Evolutionary conservation across 176 grass and related monocot genomes (phyloP), one percentile per base, ranked within the genome.

Genomic region (Triticum timopheevii): DNA sequence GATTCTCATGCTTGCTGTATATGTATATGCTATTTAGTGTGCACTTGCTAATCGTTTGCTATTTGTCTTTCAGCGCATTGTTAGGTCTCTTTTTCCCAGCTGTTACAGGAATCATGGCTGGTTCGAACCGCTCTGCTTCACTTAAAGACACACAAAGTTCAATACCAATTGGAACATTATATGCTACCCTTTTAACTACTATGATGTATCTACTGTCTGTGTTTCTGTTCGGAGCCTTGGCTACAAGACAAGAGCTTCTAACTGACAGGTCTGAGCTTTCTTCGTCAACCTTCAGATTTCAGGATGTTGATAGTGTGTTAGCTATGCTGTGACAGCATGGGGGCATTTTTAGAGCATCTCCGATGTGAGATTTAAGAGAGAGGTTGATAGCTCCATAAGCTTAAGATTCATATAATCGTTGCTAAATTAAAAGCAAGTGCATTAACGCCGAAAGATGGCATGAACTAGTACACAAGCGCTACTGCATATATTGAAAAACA

Each of bases 31-130:
- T 44, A 86, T 65, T 71, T 7, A 71, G 47, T 78, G 17, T 52
- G 69, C 25, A 10, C 42, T 65, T 36, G 63, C 42, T 79, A 15
- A 87, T 13, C 2, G 1, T 74, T 73, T 69, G 69, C 9, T 59
- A 7, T 61, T 80, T 23, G 58, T 59, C 16, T 89, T 83, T 61
- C 72, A 98, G 96, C 76, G 82, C 96, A 76, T 87, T 98, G 83
- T 86, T 98, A 76, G 96, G 96, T 79, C 90, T 98, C 78, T 94
- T 91, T 49, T 98, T 95, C 84, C 96, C 96, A 71, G 96, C 93
- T 56, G 96, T 98, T 69, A 98, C 96, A 8, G 96, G 96, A 69
- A 98, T 98, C 78, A 98, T 98, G 96, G 93, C 93, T 79, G 96
- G 96, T 62, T 98, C 96, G 42, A 98, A 98, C 50, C 84, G 96